phyloP scores from a whole-genome alignment of 441 rosid species.

The Mallotus repandus region DNA sequence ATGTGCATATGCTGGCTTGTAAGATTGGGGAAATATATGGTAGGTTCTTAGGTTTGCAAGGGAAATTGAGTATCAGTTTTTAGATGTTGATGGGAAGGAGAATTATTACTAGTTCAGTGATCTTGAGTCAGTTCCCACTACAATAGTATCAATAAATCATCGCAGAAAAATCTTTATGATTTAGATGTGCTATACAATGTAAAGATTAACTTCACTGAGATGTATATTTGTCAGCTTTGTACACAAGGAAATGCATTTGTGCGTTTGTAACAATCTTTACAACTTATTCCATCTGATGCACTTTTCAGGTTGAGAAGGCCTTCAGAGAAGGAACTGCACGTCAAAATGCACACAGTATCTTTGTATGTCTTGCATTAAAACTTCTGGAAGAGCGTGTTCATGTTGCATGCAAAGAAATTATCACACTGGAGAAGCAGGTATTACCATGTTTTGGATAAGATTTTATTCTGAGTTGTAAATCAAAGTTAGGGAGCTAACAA shows the following conservation, averaged over 20 bases:
- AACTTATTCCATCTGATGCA: slow-evolving; percentile 4
- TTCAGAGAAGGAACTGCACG: slow-evolving; percentile 99
- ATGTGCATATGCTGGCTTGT: background rate
- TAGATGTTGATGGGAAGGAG: background rate
- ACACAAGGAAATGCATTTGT: slow-evolving; percentile 2
- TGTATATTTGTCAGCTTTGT: slow-evolving; percentile 4
- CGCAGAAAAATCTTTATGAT: background rate
- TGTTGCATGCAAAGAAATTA: slow-evolving; percentile 96
- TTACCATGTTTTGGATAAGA: slow-evolving; percentile 17
- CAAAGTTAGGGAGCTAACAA: slow-evolving; percentile 6
- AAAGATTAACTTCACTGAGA: slow-evolving; percentile 1
- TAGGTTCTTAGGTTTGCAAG: background rate
- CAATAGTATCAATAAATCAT: background rate
- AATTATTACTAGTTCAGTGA: background rate
- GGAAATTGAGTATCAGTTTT: background rate
- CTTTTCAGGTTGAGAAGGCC: slow-evolving; percentile 92
- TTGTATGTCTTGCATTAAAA: slow-evolving; percentile 81
- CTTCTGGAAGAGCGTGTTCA: slow-evolving; percentile 89
- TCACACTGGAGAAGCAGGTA: slow-evolving; percentile 94
- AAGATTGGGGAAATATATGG: background rate
- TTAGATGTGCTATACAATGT: background rate
- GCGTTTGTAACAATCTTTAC: background rate
- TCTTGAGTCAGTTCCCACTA: background rate
- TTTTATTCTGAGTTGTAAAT: slow-evolving; percentile 15
- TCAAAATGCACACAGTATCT: slow-evolving; percentile 95